Evolutionary conservation across 2,329 filamentous ascomycete species (phyloP).

Genomic region (Venturia asperata): DNA sequence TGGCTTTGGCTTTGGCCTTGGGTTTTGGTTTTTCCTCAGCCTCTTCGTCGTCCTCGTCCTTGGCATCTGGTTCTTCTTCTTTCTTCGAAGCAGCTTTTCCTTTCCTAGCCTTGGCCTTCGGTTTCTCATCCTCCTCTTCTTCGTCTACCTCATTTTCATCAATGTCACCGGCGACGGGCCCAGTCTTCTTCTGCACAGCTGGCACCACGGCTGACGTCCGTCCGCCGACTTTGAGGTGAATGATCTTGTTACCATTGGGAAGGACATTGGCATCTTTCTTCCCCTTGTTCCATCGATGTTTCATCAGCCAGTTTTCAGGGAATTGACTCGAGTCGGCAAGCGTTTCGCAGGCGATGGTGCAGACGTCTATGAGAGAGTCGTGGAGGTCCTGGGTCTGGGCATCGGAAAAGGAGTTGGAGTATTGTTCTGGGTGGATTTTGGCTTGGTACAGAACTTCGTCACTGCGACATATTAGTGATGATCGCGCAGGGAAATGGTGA

Average conservation of each 20-base stretch:
- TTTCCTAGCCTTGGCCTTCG: slow-evolving; percentile 1
- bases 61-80: slow-evolving; percentile 15
- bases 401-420: slow-evolving; percentile 72
- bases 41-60: slow-evolving; percentile 15
- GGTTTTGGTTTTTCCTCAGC: slow-evolving; percentile 23
- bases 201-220: slow-evolving; percentile 87
- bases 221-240: slow-evolving; percentile 82
- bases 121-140: slow-evolving; percentile 25
- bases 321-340: slow-evolving; percentile 79
- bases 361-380: slow-evolving; percentile 68
- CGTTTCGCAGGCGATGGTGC: slow-evolving; percentile 67
- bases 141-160: slow-evolving; percentile 30
- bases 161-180: slow-evolving; percentile 49
- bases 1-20: slow-evolving; percentile 4
- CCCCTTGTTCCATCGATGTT: slow-evolving; percentile 82
- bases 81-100: not conserved
- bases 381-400: slow-evolving; percentile 66
- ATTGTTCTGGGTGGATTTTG: slow-evolving; percentile 84
- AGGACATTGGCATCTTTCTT: slow-evolving; percentile 63
- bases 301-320: slow-evolving; percentile 77
- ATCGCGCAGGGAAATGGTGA: too few species aligned
- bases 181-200: slow-evolving; percentile 75
- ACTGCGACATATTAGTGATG: slow-evolving; percentile 25
- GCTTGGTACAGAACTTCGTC: slow-evolving; percentile 92
- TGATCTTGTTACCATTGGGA: slow-evolving; percentile 78